Percentiles rank a stretch among this genome's conserved stretches.
phyloP scores from a whole-genome alignment of 176 grass and related monocot species.

The Cenchrus americanus region DNA sequence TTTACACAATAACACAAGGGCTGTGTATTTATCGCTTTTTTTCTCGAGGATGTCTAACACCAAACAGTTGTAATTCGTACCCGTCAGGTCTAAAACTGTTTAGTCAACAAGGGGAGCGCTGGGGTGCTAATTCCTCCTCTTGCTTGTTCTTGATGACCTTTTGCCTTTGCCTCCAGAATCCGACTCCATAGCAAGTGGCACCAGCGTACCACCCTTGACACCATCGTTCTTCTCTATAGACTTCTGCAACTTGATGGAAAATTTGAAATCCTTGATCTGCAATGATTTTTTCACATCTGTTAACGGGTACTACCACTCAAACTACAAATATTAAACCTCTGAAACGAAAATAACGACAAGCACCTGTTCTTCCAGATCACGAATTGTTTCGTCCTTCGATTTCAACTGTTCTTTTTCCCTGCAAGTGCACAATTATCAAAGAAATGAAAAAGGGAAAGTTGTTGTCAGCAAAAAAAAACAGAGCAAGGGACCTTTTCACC shows the following conservation, averaged over 20 bases:
- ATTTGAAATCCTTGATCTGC: conserved; percentile 89
- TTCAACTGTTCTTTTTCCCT: conserved; percentile 61
- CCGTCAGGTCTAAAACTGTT: not conserved
- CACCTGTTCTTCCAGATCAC: conserved; percentile 92
- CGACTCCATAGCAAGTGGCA: conserved; percentile 59
- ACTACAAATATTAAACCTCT: not conserved
- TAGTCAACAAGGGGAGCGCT: not conserved
- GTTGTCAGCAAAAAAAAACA: not conserved
- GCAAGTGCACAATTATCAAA: conserved; percentile 8
- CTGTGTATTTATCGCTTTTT: not conserved
- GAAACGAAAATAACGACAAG: not conserved
- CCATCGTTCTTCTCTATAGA: conserved; percentile 71
- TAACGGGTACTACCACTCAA: not conserved
- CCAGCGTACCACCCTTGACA: conserved; percentile 71
- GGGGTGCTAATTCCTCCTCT: conserved; percentile 54
- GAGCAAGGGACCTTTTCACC: not conserved
- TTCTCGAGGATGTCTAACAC: not conserved
- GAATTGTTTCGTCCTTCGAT: conserved; percentile 70
- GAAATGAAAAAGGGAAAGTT: not conserved
- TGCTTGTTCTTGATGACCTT: conserved; percentile 74
- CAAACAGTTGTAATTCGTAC: not conserved
- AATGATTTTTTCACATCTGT: conserved; percentile 20
- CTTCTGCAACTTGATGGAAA: conserved; percentile 80
- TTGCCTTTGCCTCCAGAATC: conserved; percentile 59
- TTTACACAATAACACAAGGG: no score